Evolutionary conservation across 225 moss, liverwort and hornwort genomes (phyloP).

Genomic region (Pseudisothecium myosuroides): DNA sequence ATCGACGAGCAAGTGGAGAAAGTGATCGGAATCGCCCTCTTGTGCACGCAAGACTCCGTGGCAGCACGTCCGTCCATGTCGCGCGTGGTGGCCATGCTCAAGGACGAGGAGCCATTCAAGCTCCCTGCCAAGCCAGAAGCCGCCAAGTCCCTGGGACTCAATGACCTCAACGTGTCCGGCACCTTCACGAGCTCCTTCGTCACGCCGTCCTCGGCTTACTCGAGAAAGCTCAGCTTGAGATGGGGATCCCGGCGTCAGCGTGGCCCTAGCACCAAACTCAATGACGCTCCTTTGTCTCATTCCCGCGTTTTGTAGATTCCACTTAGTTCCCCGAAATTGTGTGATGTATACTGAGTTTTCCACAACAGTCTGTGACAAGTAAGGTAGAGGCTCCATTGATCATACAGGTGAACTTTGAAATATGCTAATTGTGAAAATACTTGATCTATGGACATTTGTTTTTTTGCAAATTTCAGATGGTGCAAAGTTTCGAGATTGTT

Average conservation of each 20-base stretch:
- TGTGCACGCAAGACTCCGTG: conserved; percentile 15
- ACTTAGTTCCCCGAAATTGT: neutral
- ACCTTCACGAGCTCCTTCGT: conserved; percentile 19
- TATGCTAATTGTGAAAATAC: neutral
- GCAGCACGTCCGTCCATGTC: conserved; percentile 25
- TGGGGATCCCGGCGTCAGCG: conserved; percentile 6
- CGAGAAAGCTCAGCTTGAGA: neutral
- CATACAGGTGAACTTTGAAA: neutral
- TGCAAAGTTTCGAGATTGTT: neutral
- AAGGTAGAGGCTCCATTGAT: neutral
- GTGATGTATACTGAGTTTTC: neutral
- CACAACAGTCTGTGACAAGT: neutral
- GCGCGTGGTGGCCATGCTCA: conserved; percentile 13
- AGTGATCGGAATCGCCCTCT: conserved; percentile 16
- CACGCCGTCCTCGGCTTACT: neutral
- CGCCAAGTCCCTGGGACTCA: conserved; percentile 6
- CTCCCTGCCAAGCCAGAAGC: conserved; percentile 9
- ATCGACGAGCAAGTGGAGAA: neutral
- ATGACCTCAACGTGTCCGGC: conserved; percentile 18
- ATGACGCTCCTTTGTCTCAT: neutral
- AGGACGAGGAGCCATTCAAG: neutral
- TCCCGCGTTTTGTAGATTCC: neutral
- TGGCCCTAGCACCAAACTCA: conserved; percentile 5
- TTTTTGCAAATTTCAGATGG: neutral
- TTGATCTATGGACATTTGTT: neutral